Percentiles rank a stretch among this genome's conserved stretches.
Evolutionary conservation across 1,139 yeast species (phyloP).

Genomic region (Pichia sp.): DNA sequence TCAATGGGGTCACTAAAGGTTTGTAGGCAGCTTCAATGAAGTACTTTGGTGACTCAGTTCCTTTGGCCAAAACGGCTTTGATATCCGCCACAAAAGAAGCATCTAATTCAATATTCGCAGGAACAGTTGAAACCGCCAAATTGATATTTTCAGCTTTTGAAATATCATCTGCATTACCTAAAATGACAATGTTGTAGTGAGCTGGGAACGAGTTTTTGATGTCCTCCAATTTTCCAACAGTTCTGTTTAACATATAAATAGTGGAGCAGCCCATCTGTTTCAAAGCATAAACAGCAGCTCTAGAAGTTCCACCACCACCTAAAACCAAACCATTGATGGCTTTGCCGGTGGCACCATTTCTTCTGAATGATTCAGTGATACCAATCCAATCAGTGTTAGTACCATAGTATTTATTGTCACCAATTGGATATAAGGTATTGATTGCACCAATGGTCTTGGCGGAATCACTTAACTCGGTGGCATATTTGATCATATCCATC

Average conservation of each 20-base stretch:
- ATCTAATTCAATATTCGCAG: slow-evolving; percentile 77
- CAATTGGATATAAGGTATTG: slow-evolving; percentile 67
- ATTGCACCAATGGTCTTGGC: slow-evolving; percentile 86
- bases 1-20: slow-evolving; percentile 77
- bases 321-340: slow-evolving; percentile 51
- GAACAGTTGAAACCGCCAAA: slow-evolving; percentile 76
- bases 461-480: slow-evolving; percentile 57
- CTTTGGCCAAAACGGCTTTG: slow-evolving; percentile 38
- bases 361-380: slow-evolving; percentile 56
- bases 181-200: slow-evolving; percentile 46
- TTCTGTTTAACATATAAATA: slow-evolving; percentile 79
- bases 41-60: slow-evolving; percentile 36
- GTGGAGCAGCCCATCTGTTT: slow-evolving; percentile 67
- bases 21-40: slow-evolving; percentile 91
- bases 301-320: slow-evolving; percentile 97
- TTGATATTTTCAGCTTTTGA: slow-evolving; percentile 39
- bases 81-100: slow-evolving; percentile 35
- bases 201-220: slow-evolving; percentile 55
- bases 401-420: slow-evolving; percentile 54
- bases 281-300: slow-evolving; percentile 91
- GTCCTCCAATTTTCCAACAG: slow-evolving; percentile 53
- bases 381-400: slow-evolving; percentile 98
- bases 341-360: slow-evolving; percentile 43
- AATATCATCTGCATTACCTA: slow-evolving; percentile 42
- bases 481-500: slow-evolving; percentile 61